Base-by-base conservation (phyloP, 2,329 filamentous ascomycete genomes). In the Helotiales sp. region DNA sequence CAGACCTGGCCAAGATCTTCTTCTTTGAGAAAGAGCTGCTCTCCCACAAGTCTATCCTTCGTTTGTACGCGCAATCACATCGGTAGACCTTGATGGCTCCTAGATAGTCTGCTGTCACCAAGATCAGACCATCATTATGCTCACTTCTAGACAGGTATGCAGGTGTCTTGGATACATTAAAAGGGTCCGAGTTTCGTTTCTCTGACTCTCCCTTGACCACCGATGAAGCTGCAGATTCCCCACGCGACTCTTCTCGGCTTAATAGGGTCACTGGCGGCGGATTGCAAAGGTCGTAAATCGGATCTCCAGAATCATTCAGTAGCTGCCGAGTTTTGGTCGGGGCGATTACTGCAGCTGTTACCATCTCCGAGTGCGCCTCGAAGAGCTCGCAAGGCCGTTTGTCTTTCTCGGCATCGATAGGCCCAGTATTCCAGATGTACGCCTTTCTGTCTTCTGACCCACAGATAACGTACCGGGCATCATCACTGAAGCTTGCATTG, bases 271-370 rank as follows among this genome's bases (percentile, higher is more conserved):
- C 86, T 0, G 93, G 92, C 0, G 93, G 95, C 5, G 95, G 95
- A 66, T 98, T 98, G 78, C 95, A 98, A 1, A 98, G 80, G 67
- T 97, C 93, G 72, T 92, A 99, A n/a, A 99, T 84, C 1, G 95
- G 93, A 70, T 99, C 69, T 24, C 56, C 90, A 0, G 92, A 96
- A 13, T 84, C 82, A 51, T 89, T 87, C 0, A 99, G 81, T 2
- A 95, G 78, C 68, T 90, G 87, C 57, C 90, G 84, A 10, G 91
- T 92, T 67, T 84, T 85, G 0, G 84, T 83, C 0, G 95, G 93
- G 0, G 93, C 93, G 69, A 97, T 88, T 3, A 95, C 76, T 1
- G 93, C 91, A n/a, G 87, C 89, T 0, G 93, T 98, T 3, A 96
- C 93, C 58, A 96, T 90, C 22, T 90, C 87, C 0, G 89, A 85